phyloP scores from a whole-genome alignment of 1,139 yeast genomes.

The Candida pseudoviswanathii region DNA sequence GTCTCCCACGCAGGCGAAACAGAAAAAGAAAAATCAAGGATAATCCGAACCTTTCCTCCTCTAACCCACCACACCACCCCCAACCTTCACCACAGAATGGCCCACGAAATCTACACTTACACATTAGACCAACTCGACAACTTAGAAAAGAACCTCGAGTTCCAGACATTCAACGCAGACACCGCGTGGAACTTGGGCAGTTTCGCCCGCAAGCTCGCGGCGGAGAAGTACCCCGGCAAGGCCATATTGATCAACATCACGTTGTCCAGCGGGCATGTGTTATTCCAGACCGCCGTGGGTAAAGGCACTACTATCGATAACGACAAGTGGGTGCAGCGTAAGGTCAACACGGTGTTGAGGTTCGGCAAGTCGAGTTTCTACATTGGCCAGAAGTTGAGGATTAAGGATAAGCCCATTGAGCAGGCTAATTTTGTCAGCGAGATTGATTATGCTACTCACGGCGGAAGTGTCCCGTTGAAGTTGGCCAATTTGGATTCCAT shows the following conservation, averaged over 20 bases:
- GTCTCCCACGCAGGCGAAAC: background rate
- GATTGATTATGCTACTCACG: conserved; percentile 58
- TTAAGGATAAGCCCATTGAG: conserved; percentile 30
- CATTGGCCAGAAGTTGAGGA: conserved; percentile 50
- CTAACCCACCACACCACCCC: no score
- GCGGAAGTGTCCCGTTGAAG: conserved; percentile 63
- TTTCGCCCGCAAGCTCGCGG: conserved; percentile 31
- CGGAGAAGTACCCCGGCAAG: conserved; percentile 22
- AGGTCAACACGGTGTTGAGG: conserved; percentile 52
- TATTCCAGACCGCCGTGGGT: conserved; percentile 52
- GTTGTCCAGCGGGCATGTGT: conserved; percentile 48
- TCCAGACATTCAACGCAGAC: conserved; percentile 27
- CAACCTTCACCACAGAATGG: conserved; percentile 8
- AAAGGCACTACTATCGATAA: conserved; percentile 52
- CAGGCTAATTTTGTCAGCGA: conserved; percentile 46
- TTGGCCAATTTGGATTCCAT: conserved; percentile 46
- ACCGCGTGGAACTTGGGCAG: conserved; percentile 43
- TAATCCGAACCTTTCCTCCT: no score
- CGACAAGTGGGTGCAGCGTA: conserved; percentile 61
- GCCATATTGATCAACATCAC: conserved; percentile 56
- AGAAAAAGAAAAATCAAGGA: background rate
- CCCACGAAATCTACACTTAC: conserved; percentile 17
- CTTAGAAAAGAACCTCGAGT: conserved; percentile 20
- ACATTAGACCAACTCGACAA: conserved; percentile 17
- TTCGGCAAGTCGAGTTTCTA: conserved; percentile 56